Evolutionary conservation across 2,329 filamentous ascomycete genomes (phyloP).

Genomic region (Karstenula rhodostoma): DNA sequence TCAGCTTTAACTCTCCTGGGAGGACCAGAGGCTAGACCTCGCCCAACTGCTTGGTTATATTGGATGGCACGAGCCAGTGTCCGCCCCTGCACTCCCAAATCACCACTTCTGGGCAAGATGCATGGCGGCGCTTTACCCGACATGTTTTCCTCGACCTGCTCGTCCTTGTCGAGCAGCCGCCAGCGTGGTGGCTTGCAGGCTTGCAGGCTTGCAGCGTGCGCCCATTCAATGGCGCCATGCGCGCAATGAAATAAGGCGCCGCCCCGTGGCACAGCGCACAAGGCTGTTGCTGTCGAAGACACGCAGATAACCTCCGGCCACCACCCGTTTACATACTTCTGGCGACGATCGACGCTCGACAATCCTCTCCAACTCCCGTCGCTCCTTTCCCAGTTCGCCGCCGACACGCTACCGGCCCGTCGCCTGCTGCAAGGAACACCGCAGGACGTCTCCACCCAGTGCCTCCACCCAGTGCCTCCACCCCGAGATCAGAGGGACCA

Average conservation of each 20-base stretch:
- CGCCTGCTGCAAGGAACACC: slow-evolving; percentile 32
- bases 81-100: slow-evolving; percentile 15
- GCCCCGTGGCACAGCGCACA: slow-evolving; percentile 23
- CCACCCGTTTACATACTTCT: slow-evolving; percentile 14
- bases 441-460: neutral
- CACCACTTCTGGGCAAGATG: slow-evolving; percentile 16
- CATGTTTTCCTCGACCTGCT: slow-evolving; percentile 23
- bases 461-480: too few relatives aligned
- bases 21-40: slow-evolving; percentile 33
- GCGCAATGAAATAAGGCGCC: slow-evolving; percentile 36
- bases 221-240: slow-evolving; percentile 30
- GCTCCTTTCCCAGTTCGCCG: slow-evolving; percentile 31
- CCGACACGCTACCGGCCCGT: slow-evolving; percentile 18
- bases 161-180: slow-evolving; percentile 32
- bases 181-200: slow-evolving; percentile 31
- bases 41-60: slow-evolving; percentile 32
- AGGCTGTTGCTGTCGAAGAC: slow-evolving; percentile 20
- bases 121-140: slow-evolving; percentile 32
- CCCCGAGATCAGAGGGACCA: slow-evolving; percentile 2
- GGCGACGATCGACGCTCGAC: slow-evolving; percentile 35
- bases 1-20: slow-evolving; percentile 9
- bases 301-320: slow-evolving; percentile 22
- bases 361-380: slow-evolving; percentile 30
- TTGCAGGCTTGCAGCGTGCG: slow-evolving; percentile 33
- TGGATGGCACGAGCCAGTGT: slow-evolving; percentile 35